Base-by-base conservation (phyloP, 768 basidiomycete species). In the Naematelia encephala region DNA sequence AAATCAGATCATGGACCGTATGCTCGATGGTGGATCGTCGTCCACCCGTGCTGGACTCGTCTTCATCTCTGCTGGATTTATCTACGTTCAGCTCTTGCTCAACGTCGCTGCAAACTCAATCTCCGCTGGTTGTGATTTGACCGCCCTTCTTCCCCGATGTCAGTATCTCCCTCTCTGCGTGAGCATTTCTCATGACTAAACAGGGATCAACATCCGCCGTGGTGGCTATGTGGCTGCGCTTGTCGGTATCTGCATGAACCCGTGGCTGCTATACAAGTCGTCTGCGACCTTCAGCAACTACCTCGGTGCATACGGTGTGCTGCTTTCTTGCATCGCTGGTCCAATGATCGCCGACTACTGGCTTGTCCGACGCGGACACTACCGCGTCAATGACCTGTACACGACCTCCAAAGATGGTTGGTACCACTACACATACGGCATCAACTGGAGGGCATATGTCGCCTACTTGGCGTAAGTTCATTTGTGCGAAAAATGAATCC, bases 341-440 rank as follows among this genome's bases (percentile, higher is more conserved):
- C 87, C 89, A 19, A 88, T 89, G 87, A 84, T 90, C 65, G 84
- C 83, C 8, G 88, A 91, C 66, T 91, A 87, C 69, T 91, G 85
- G 77, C 59, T 90, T 42, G 81, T 90, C 61, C 81, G 86, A 43
- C 81, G 82, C 54, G 88, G 87, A 0, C 85, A 86, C 63, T 84
- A 87, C 73, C 82, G 83, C n/a, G 81, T 91, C 29, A 79, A 78
- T 12, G 87, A 91, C 73, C 79, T 91, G 4, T 91, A 91, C 77
- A 79, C 78, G 48, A 73, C 82, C 10, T 72, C 78, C 42, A 78
- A 79, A 49, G 80, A 82, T 48, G 85, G 83, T 8, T 88, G 86
- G 85, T 90, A 90, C 75, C 85, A 80, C 77, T 90, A 90, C 72
- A 87, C 83, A 0, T 82, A 80, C 49, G 88, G 88, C 1, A 70